Conservation (phyloP, 176 grass and related monocot genomes). For the Musa itinerans region DNA sequence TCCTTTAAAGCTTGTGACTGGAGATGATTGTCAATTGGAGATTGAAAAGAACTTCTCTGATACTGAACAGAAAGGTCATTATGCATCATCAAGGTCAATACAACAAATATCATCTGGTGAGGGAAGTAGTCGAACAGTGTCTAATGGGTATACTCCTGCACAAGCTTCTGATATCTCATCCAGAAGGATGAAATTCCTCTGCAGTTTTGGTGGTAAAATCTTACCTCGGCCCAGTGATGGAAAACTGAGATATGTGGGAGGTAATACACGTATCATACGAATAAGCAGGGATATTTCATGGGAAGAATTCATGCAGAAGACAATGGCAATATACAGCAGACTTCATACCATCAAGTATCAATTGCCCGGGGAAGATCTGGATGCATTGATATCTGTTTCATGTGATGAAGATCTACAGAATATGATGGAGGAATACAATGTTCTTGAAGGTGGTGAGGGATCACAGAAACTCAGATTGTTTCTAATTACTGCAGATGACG, state of each 20-base stretch:
- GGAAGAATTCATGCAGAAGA: slow-evolving; percentile 80
- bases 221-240: slow-evolving; percentile 87
- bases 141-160: slow-evolving; percentile 51
- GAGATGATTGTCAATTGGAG: slow-evolving; percentile 25
- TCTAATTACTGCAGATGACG: slow-evolving; percentile 60
- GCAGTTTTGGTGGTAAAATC: slow-evolving; percentile 93
- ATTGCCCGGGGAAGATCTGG: slow-evolving; percentile 74
- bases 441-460: slow-evolving; percentile 49
- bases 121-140: slow-evolving; percentile 39
- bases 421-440: slow-evolving; percentile 75
- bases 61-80: slow-evolving; percentile 45
- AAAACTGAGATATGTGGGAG: slow-evolving; percentile 89
- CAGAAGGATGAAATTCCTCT: slow-evolving; percentile 75
- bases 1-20: slow-evolving; percentile 33
- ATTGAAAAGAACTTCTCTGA: slow-evolving; percentile 36
- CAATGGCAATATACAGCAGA: slow-evolving; percentile 46
- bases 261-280: slow-evolving; percentile 84
- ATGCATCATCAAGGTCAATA: slow-evolving; percentile 44
- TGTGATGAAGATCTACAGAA: slow-evolving; percentile 75
- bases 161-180: slow-evolving; percentile 41
- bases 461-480: slow-evolving; percentile 88
- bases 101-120: slow-evolving; percentile 33
- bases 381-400: slow-evolving; percentile 70
- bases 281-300: slow-evolving; percentile 62
- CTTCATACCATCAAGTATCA: slow-evolving; percentile 86